Base-by-base conservation (phyloP, 768 basidiomycete species). In the Clitopilus hobsonii region DNA sequence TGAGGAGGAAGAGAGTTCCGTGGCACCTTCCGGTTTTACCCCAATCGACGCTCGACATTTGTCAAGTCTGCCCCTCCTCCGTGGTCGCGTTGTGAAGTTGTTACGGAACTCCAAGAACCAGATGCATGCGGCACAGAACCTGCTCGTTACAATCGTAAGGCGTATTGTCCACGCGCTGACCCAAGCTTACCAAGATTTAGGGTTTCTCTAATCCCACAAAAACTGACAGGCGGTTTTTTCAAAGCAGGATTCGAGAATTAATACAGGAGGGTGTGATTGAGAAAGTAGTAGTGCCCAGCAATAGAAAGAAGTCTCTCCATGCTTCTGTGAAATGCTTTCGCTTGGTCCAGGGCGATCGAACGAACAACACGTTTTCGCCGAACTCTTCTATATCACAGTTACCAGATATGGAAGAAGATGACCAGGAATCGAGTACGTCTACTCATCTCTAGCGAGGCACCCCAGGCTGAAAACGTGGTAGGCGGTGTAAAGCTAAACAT, bases 181-280 rank as follows among this genome's bases (percentile, higher is more conserved):
- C 10, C 38, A 18, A 16, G 41, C 41, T 45, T 16, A 45, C 18
- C 16, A 20, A 20, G 22, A 11, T 14, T 11, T 55, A 94, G 91
- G 91, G 91, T 2, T 91, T 91, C 65, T 61, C 74, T 20, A 84
- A 85, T 65, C 89, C 89, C 27, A 84, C 80, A 4, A 89, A 85
- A 67, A 82, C 82, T 3, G 86, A 92, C 60, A 81, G 91, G n/a
- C 82, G 91, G 13, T 91, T 92, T 63, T 91, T 94, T 66, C 83
- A 85, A 63, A 82, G 79, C 29, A 78, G 91, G 41, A 72, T 94
- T 36, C 81, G 84, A 2, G 89, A 88, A 60, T 74, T 94, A 61
- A 79, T 89, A 18, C 80, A 83, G 52, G 81, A 87, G 63, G 84
- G 89, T 6, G 63, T 89, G 32, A 79, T 94, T 29, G 91, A 94